Evolutionary conservation across 345 rosid species (phyloP), one percentile per base, ranked within the genome.

Genomic region (Gossypium thurberi): DNA sequence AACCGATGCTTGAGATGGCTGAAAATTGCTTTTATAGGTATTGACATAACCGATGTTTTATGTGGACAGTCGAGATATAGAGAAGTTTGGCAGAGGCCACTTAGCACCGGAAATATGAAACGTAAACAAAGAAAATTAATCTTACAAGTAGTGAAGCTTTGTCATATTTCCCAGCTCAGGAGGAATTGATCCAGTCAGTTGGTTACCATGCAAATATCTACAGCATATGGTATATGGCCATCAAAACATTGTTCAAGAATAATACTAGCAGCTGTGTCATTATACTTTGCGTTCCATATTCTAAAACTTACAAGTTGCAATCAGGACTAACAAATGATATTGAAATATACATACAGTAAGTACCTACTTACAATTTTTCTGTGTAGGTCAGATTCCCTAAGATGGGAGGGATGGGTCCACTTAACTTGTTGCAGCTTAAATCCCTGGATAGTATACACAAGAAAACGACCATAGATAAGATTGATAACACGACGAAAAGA

Each of bases 121-220:
- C 50, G 6, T 25, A 51, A 51, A 44, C 14, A 12, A 23, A 13
- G 58, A 21, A 21, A 62, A 55, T 37, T 25, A 65, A 9, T 42
- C 86, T 1, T 88, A 95, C 99, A 95, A 76, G 89, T 95, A 95
- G 80, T 91, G 97, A 71, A 95, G 97, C 80, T 86, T 91, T 12
- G 98, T 86, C 99, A 95, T 95, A 82, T 95, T 92, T 76, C 98
- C 98, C 17, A 92, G 94, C 87, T 92, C 98, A 0, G 96, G 93
- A 56, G 97, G 99, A 77, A 95, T 88, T 17, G 85, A 71, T 80
- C 97, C 98, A 8, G 90, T 85, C 76, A 95, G 83, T 85, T 80
- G 87, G 84, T 95, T 95, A 42, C 89, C 81, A 56, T 92, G 92
- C 83, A 95, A 82, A 78, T 95, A 95, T 86, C 99, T 92, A 58